Conservation (phyloP, 352 stramenopile genomes). For the Pythium dissotocum region DNA sequence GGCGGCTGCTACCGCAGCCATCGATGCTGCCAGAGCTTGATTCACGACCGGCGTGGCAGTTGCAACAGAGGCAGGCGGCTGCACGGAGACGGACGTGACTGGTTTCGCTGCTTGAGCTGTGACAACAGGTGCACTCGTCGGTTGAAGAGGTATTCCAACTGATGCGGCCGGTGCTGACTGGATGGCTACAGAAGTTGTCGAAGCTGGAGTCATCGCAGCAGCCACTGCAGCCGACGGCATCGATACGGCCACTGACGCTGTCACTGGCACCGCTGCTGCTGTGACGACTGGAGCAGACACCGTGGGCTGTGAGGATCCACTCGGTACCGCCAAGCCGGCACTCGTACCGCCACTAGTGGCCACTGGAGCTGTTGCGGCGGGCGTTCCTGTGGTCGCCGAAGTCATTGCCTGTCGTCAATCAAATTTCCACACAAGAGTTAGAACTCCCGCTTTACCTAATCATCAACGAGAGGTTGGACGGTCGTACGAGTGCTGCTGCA, state of each 20-base stretch:
- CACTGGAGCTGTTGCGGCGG: conserved; percentile 11
- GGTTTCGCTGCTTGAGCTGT: not conserved
- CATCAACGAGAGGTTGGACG: not conserved
- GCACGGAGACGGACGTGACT: not conserved
- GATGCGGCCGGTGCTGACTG: not conserved
- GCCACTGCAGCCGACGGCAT: not conserved
- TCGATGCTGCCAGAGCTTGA: conserved; percentile 8
- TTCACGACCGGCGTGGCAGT: not conserved
- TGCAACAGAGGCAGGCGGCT: not conserved
- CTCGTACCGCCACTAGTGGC: conserved; percentile 11
- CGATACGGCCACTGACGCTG: not conserved
- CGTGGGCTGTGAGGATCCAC: conserved; percentile 25
- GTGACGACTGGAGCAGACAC: not conserved
- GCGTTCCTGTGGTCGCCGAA: conserved; percentile 17
- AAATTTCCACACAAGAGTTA: not conserved
- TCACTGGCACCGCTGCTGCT: not conserved
- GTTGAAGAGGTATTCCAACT: not conserved
- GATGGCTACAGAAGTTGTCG: not conserved
- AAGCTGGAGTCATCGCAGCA: not conserved
- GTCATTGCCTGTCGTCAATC: conserved; percentile 20
- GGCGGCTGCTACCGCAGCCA: conserved; percentile 5
- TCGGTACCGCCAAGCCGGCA: conserved; percentile 12
- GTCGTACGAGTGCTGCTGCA: not conserved
- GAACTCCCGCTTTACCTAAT: too few species aligned
- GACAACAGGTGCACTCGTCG: not conserved